Evolutionary conservation across 2,329 filamentous ascomycete genomes (phyloP).

Genomic region (Mariannaea sp.): DNA sequence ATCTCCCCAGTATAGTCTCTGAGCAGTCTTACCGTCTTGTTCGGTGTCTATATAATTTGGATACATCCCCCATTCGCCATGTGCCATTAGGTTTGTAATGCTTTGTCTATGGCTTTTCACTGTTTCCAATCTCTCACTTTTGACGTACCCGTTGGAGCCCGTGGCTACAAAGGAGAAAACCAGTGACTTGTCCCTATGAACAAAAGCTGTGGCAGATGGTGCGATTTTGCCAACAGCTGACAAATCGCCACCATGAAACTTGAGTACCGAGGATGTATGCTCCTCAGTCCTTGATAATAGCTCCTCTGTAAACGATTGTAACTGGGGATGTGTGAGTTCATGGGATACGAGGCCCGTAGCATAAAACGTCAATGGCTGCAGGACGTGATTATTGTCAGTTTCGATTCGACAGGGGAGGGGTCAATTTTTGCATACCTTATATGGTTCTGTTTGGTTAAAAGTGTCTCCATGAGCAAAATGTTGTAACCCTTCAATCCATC

Average conservation of each 20-base stretch:
- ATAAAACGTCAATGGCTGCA: constrained; percentile 36
- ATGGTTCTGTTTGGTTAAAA: constrained; percentile 35
- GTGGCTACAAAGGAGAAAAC: constrained; percentile 57
- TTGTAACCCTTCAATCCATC: constrained; percentile 37
- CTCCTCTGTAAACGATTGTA: constrained; percentile 27
- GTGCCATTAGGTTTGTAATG: constrained; percentile 36
- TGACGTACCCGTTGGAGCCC: constrained; percentile 38
- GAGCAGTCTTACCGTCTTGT: constrained; percentile 41
- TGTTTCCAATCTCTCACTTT: constrained; percentile 41
- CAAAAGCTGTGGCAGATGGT: constrained; percentile 42
- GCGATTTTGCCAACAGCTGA: constrained; percentile 43
- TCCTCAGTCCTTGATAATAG: constrained; percentile 30
- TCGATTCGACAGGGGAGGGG: too few relatives aligned
- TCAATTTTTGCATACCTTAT: constrained; percentile 27
- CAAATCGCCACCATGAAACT: constrained; percentile 41
- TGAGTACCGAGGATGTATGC: constrained; percentile 11
- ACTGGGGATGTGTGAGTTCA: constrained; percentile 29
- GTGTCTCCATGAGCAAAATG: constrained; percentile 25
- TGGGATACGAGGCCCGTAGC: constrained; percentile 39
- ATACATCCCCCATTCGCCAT: constrained; percentile 47
- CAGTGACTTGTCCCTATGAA: constrained; percentile 51
- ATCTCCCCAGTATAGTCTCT: constrained; percentile 44
- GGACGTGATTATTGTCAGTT: too few relatives aligned
- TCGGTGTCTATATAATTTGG: constrained; percentile 49
- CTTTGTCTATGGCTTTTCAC: constrained; percentile 43